Base-by-base conservation (phyloP, 805 yeast species). In the Candida jianshihensis region DNA sequence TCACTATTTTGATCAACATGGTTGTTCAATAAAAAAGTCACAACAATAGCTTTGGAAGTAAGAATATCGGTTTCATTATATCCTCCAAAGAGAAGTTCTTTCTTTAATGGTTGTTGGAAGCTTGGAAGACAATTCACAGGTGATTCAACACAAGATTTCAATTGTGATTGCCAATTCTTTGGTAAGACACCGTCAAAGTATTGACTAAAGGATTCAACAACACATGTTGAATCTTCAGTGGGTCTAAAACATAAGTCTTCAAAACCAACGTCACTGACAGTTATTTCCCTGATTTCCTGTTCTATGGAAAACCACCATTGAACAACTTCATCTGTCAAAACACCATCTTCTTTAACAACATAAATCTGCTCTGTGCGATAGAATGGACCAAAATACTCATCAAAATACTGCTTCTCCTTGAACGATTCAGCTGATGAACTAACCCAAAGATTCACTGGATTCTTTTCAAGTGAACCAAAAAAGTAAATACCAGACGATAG, bases 301-400 rank as follows among this genome's bases (percentile, higher is more conserved):
- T 90, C 97, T 19, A 77, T 78, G n/a, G 71, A 75, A 49, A 81
- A 80, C 95, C 96, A 88, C 97, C 97, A 90, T 43, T 76, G 54
- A 16, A 89, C 53, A 2, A 78, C 75, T 1, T 75, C 78, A 68
- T 86, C 85, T 22, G 71, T 68, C 24, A 90, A 61, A 0, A 90
- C 81, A 0, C 85, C 86, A 4, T 83, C 67, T 16, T 75, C 75
- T 47, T 80, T 80, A 3, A 79, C 74, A 6, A 90, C 64, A 44
- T 85, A 84, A 0, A 86, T 61, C 59, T 90, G 97, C 50, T 87
- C 90, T 5, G 86, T 75, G 48, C 97, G 69, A 61, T 82, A 92
- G 64, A 92, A 90, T 26, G 94, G 95, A 1, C 97, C 96, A 59
- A 90, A 90, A 42, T 77, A 74, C 16, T 71, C 69, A 54, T 92